phyloP scores from a whole-genome alignment of 129 eudicot genomes.

The Tanacetum coccineum region DNA sequence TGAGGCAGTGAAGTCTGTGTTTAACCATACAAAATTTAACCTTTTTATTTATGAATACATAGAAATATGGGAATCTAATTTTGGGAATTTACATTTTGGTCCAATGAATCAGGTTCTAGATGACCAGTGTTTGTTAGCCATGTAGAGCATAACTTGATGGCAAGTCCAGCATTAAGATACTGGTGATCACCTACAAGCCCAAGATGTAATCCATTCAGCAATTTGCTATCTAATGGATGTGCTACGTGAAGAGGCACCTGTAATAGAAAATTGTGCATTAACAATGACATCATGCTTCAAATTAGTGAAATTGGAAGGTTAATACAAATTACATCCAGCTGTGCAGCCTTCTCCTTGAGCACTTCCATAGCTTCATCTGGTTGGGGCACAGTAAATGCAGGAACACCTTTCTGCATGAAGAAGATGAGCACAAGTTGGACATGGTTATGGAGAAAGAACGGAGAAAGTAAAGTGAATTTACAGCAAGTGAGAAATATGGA shows the following conservation, averaged over 20 bases:
- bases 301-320: neutral
- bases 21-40: slow-evolving; percentile 18
- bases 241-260: slow-evolving; percentile 84
- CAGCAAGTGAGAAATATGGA: too few relatives aligned
- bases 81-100: slow-evolving; percentile 54
- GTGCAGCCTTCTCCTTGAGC: slow-evolving; percentile 69
- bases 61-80: neutral
- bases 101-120: slow-evolving; percentile 49
- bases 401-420: slow-evolving; percentile 59
- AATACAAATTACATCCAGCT: slow-evolving; percentile 61
- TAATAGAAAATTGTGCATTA: slow-evolving; percentile 19
- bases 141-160: slow-evolving; percentile 79
- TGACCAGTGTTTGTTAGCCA: slow-evolving; percentile 90
- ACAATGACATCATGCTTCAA: too few relatives aligned
- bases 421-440: slow-evolving; percentile 6
- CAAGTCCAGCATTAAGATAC: slow-evolving; percentile 94
- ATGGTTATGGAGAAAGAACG: neutral
- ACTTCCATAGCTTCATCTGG: slow-evolving; percentile 97
- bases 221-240: slow-evolving; percentile 58
- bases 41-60: neutral
- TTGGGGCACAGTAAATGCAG: slow-evolving; percentile 93
- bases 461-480: neutral
- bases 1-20: slow-evolving; percentile 72
- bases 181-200: slow-evolving; percentile 98
- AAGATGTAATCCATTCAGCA: slow-evolving; percentile 59